Evolutionary conservation across 2,329 filamentous ascomycete genomes (phyloP).

Genomic region (Aphanocladium album): DNA sequence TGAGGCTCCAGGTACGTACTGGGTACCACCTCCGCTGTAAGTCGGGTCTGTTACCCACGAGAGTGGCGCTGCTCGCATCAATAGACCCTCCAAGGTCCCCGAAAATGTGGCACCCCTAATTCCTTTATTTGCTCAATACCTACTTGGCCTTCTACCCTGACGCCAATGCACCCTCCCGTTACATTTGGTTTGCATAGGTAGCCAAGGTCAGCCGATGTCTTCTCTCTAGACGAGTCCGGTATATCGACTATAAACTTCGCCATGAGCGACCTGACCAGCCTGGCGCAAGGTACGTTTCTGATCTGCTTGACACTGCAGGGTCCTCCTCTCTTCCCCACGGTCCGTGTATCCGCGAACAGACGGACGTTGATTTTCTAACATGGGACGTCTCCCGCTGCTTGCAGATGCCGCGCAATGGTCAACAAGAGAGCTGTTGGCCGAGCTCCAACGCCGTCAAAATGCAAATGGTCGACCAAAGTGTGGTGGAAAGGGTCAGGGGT

Average conservation of each 20-base stretch:
- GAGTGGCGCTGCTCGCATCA: neutral
- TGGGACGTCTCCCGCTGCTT: neutral
- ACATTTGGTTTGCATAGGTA: neutral
- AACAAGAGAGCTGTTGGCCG: constrained; percentile 48
- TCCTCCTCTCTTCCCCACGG: neutral
- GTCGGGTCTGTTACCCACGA: neutral
- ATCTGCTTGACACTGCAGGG: no score
- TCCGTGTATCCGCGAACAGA: neutral
- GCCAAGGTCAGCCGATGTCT: neutral
- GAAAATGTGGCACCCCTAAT: constrained; percentile 11
- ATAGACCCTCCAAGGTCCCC: neutral
- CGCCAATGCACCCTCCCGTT: neutral
- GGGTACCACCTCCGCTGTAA: neutral
- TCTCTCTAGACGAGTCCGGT: neutral
- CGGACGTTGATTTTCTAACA: neutral
- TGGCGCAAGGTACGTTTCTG: constrained; percentile 10
- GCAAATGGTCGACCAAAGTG: constrained; percentile 42
- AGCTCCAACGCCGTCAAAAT: constrained; percentile 44
- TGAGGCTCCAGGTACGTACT: neutral
- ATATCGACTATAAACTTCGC: neutral
- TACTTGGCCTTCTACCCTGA: neutral
- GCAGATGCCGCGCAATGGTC: constrained; percentile 38
- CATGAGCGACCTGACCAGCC: constrained; percentile 5
- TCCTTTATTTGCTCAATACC: constrained; percentile 10
- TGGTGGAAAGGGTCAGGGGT: constrained; percentile 46